A percentile compares a stretch with the other conserved stretches of the same genome.
phyloP scores from a whole-genome alignment of 768 basidiomycete genomes.

The Dentipellis fragilis region DNA sequence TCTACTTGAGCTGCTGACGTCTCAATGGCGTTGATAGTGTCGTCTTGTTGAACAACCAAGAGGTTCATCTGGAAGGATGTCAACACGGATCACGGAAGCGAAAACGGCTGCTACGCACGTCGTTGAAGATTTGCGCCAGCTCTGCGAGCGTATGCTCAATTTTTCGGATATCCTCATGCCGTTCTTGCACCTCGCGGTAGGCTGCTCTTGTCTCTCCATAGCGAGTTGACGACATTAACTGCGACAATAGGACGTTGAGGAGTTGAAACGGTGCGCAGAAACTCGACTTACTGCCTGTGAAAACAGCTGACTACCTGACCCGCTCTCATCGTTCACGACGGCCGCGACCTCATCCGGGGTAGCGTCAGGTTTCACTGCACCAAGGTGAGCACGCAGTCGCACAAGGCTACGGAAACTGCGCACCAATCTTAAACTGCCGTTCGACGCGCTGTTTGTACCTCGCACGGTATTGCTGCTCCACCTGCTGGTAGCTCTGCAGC shows the following conservation, averaged over 20 bases:
- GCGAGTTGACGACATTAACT: constrained; percentile 71
- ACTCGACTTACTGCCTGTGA: constrained; percentile 61
- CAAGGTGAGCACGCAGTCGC: not conserved
- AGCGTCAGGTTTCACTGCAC: constrained; percentile 82
- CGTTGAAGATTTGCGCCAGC: constrained; percentile 79
- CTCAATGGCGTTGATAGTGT: constrained; percentile 56
- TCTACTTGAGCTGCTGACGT: constrained; percentile 52
- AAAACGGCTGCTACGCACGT: constrained; percentile 34
- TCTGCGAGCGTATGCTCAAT: constrained; percentile 87
- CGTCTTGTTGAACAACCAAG: constrained; percentile 73
- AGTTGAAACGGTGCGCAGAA: not conserved
- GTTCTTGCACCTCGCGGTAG: constrained; percentile 80
- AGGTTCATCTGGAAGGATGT: constrained; percentile 52
- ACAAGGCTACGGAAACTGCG: constrained; percentile 11
- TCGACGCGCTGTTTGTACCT: constrained; percentile 78
- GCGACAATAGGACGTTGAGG: not conserved
- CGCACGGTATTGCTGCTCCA: constrained; percentile 70
- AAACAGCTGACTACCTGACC: constrained; percentile 69
- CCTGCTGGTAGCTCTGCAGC: constrained; percentile 75
- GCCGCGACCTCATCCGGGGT: constrained; percentile 79
- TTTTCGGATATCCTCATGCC: constrained; percentile 75
- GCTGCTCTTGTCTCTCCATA: constrained; percentile 77
- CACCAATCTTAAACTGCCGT: constrained; percentile 81
- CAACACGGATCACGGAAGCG: not conserved
- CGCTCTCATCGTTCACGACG: constrained; percentile 77